phyloP scores from a whole-genome alignment of 371 early-diverging fungal species.

The Fennellomyces sp. region DNA sequence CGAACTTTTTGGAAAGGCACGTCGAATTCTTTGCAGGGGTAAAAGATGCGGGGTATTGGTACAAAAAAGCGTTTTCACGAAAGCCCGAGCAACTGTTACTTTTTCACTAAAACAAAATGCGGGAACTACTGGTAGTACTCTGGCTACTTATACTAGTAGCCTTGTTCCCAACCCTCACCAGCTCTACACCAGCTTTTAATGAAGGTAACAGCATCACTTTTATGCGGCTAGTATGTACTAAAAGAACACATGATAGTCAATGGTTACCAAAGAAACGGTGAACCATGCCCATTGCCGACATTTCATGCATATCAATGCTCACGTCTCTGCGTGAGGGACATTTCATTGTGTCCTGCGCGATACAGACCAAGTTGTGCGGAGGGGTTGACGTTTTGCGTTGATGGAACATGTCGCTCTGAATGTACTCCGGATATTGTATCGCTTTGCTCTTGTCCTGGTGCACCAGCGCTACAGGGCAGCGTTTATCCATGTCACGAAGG shows the following conservation, averaged over 20 bases:
- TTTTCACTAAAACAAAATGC: background rate
- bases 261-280: constrained; percentile 41
- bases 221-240: too few species aligned
- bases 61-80: too few species aligned
- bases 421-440: constrained; percentile 35
- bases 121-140: background rate
- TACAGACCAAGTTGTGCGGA: constrained; percentile 40
- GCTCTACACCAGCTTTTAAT: background rate
- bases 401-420: constrained; percentile 48
- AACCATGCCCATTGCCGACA: constrained; percentile 44
- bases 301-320: constrained; percentile 48
- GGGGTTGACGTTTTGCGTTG: constrained; percentile 49
- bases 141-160: background rate
- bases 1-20: too few species aligned
- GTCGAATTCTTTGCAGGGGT: too few species aligned
- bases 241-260: constrained; percentile 39
- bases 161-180: background rate
- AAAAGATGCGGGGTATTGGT: too few species aligned
- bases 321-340: constrained; percentile 52
- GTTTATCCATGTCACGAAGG: constrained; percentile 30
- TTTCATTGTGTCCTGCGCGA: constrained; percentile 37
- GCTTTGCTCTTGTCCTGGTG: constrained; percentile 45
- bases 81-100: too few species aligned
- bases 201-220: too few species aligned
- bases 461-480: constrained; percentile 25